A percentile compares a stretch with the other conserved stretches of the same genome.
Evolutionary conservation across 2,329 filamentous ascomycete species (phyloP).

Genomic region (Chrysosporium queenslandicum): DNA sequence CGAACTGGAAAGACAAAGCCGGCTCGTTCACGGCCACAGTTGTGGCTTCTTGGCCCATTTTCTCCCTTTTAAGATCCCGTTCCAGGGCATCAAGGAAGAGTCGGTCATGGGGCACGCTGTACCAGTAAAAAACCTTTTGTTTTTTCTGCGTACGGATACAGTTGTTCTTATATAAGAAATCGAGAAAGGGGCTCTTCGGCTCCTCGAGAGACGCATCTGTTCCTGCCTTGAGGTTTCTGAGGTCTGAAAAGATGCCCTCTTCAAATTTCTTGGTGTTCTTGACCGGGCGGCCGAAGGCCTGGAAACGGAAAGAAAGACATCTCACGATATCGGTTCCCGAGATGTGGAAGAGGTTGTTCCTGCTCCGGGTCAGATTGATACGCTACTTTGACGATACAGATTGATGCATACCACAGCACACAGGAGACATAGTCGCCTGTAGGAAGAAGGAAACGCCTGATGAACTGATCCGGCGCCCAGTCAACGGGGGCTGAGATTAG

Average conservation of each 20-base stretch:
- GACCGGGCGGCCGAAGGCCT: conserved; percentile 93
- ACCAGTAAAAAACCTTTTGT: conserved; percentile 99
- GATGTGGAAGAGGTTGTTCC: conserved; percentile 98
- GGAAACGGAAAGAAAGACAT: conserved; percentile 95
- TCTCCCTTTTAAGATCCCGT: conserved; percentile 95
- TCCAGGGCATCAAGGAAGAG: conserved; percentile 96
- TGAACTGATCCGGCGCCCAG: conserved; percentile 94
- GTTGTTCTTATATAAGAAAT: conserved; percentile 99
- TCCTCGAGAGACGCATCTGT: conserved; percentile 97
- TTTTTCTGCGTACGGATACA: conserved; percentile 99
- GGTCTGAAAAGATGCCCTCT: conserved; percentile 96
- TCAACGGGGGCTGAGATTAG: conserved; percentile 97
- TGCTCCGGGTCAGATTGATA: conserved; percentile 26
- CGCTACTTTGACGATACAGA: conserved; percentile 2
- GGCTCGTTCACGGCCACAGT: conserved; percentile 95
- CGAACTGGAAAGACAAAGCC: conserved; percentile 95
- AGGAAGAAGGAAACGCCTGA: conserved; percentile 85
- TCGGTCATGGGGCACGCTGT: conserved; percentile 94
- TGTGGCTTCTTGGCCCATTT: conserved; percentile 97
- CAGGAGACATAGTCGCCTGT: conserved; percentile 99
- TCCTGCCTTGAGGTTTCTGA: conserved; percentile 95
- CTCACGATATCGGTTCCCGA: conserved; percentile 97
- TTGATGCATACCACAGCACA: conserved; percentile 67
- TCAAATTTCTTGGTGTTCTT: conserved; percentile 99
- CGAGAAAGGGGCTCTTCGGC: conserved; percentile 94